Evolutionary conservation across 2,329 filamentous ascomycete species (phyloP).

Genomic region (Penicillium sclerotiorum): DNA sequence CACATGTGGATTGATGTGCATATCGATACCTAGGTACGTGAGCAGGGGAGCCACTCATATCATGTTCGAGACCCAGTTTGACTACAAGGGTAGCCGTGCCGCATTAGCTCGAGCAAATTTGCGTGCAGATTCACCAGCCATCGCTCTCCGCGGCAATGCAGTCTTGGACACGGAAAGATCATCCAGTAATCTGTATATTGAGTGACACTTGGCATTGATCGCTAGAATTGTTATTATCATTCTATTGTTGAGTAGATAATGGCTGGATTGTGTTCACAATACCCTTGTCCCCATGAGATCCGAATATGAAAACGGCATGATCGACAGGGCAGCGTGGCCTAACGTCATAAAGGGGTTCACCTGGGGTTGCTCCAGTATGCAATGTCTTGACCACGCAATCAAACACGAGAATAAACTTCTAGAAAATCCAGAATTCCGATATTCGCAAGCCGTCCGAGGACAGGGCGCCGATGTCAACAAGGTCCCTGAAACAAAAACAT

Average conservation of each 20-base stretch:
- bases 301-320: constrained; percentile 7
- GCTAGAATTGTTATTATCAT: too few species aligned
- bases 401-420: not conserved
- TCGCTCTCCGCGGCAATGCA: too few species aligned
- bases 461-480: too few species aligned
- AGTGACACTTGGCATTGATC: too few species aligned
- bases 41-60: not conserved
- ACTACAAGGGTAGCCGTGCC: not conserved
- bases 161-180: too few species aligned
- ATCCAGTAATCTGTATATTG: too few species aligned
- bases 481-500: not conserved
- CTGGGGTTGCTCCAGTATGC: not conserved
- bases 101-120: not conserved
- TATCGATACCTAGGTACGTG: not conserved
- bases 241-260: too few species aligned
- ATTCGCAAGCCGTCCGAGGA: not conserved
- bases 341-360: not conserved
- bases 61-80: not conserved
- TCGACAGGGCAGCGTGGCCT: not conserved
- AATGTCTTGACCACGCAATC: not conserved
- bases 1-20: constrained; percentile 1
- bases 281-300: not conserved
- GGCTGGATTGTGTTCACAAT: not conserved
- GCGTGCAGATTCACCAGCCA: not conserved
- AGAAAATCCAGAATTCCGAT: not conserved